A percentile compares a stretch with the other conserved stretches of the same genome.
These are phyloP conservation scores for Phyllosticta ampelicida DNA, from an alignment of 2,329 filamentous ascomycete genomes.

Conservation along the genomic window DNA sequence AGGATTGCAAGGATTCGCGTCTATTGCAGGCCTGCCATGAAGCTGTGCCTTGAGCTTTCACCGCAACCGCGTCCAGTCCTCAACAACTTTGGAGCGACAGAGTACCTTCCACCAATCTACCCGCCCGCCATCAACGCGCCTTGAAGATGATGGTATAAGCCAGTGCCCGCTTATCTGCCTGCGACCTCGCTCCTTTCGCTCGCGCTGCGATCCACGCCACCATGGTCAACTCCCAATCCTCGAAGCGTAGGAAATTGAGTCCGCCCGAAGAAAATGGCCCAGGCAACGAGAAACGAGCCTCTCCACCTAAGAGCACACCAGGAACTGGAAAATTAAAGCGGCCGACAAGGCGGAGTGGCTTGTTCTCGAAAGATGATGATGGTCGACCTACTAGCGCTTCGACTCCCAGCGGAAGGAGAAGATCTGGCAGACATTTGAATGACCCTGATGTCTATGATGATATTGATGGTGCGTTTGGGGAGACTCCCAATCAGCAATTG, in stretches of 20 bases:
- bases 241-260: constrained; percentile 7
- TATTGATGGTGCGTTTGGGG: constrained; percentile 30
- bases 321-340: constrained; percentile 3
- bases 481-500: constrained; percentile 5
- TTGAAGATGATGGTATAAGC: background rate
- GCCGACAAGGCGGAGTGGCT: background rate
- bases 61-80: background rate
- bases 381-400: background rate
- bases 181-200: background rate
- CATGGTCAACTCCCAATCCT: background rate
- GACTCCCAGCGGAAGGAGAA: background rate
- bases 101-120: background rate
- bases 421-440: constrained; percentile 5
- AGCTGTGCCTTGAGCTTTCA: background rate
- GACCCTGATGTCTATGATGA: constrained; percentile 33
- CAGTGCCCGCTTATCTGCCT: background rate
- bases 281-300: background rate
- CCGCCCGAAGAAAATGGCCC: background rate
- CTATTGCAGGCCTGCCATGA: background rate
- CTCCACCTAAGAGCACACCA: background rate
- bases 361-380: background rate
- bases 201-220: background rate
- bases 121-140: background rate
- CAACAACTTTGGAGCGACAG: background rate
- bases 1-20: background rate